phyloP scores from a whole-genome alignment of 768 basidiomycete species.

The Clitopilus hobsonii region DNA sequence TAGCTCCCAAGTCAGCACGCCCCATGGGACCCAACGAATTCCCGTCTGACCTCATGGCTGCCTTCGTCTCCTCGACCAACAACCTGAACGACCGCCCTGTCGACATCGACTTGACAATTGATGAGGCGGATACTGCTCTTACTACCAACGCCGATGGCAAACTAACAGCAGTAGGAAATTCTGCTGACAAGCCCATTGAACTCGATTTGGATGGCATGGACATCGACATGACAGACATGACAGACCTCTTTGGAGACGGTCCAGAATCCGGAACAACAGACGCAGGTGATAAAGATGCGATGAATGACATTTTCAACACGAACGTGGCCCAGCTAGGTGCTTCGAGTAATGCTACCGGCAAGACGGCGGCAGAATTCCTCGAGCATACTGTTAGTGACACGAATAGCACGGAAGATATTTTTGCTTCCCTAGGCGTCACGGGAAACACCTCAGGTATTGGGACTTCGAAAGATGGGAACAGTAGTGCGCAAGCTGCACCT shows the following conservation, averaged over 20 bases:
- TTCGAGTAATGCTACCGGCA: conserved; percentile 8
- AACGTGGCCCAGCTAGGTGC: conserved; percentile 6
- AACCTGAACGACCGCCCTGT: conserved; percentile 22
- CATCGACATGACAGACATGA: conserved; percentile 54
- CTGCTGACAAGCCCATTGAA: conserved; percentile 79
- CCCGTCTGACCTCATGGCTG: conserved; percentile 62
- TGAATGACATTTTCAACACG: conserved; percentile 48
- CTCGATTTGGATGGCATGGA: conserved; percentile 69
- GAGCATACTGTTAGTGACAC: conserved; percentile 22
- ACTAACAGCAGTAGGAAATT: conserved; percentile 40
- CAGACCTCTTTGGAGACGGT: conserved; percentile 51
- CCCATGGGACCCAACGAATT: conserved; percentile 50
- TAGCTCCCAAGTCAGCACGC: conserved; percentile 77
- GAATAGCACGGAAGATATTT: conserved; percentile 23
- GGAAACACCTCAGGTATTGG: conserved; percentile 9
- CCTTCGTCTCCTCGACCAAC: conserved; percentile 42
- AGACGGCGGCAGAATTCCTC: conserved; percentile 29
- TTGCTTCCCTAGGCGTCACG: conserved; percentile 25
- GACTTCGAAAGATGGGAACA: conserved; percentile 9
- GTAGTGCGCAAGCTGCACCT: conserved; percentile 21
- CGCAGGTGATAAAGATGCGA: conserved; percentile 20
- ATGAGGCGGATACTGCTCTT: conserved; percentile 27
- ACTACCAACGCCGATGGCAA: not conserved
- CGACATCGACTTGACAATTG: conserved; percentile 60
- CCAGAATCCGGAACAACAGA: conserved; percentile 29